Conservation (phyloP, 352 stramenopile genomes). For the Globisporangium takayamanum region DNA sequence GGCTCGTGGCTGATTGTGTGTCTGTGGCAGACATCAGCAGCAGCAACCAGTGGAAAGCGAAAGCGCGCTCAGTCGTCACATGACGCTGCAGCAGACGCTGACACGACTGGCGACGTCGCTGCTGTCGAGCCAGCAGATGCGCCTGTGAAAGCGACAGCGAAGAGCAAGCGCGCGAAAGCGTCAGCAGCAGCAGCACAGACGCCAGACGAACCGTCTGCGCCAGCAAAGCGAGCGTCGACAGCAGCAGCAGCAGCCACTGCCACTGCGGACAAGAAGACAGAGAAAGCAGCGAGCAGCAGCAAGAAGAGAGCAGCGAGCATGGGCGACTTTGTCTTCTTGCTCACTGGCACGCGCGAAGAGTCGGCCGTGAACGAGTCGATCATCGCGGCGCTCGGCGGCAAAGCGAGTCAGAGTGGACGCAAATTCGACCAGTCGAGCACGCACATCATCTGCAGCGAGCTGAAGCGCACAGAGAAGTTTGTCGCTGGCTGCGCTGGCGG, state of each 20-base stretch:
- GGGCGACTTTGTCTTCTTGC: slow-evolving; percentile 39
- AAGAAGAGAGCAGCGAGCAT: background rate
- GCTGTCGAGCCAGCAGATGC: background rate
- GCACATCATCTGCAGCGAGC: slow-evolving; percentile 83
- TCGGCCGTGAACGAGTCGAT: slow-evolving; percentile 70
- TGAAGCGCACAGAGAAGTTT: slow-evolving; percentile 87
- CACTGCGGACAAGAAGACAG: slow-evolving; percentile 8
- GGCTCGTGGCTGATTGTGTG: background rate
- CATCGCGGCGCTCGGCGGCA: slow-evolving; percentile 53
- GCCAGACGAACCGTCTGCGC: background rate
- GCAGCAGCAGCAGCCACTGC: slow-evolving; percentile 4
- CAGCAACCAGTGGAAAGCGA: slow-evolving; percentile 7
- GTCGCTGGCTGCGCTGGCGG: slow-evolving; percentile 71
- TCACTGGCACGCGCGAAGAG: slow-evolving; percentile 73
- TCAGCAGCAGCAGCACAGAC: background rate
- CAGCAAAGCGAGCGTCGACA: background rate
- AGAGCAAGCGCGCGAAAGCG: slow-evolving; percentile 7
- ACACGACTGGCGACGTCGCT: background rate
- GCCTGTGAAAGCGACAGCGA: background rate
- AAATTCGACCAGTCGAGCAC: slow-evolving; percentile 68
- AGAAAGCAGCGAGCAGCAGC: slow-evolving; percentile 4
- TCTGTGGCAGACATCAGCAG: background rate
- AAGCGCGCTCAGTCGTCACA: slow-evolving; percentile 9
- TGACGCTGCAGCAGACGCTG: background rate
- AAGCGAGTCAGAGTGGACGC: slow-evolving; percentile 55